Percentiles rank a stretch among this genome's conserved stretches.
These are phyloP conservation scores for Solioccasus polychromus DNA, from an alignment of 768 basidiomycete genomes.

Conservation along the genomic window DNA sequence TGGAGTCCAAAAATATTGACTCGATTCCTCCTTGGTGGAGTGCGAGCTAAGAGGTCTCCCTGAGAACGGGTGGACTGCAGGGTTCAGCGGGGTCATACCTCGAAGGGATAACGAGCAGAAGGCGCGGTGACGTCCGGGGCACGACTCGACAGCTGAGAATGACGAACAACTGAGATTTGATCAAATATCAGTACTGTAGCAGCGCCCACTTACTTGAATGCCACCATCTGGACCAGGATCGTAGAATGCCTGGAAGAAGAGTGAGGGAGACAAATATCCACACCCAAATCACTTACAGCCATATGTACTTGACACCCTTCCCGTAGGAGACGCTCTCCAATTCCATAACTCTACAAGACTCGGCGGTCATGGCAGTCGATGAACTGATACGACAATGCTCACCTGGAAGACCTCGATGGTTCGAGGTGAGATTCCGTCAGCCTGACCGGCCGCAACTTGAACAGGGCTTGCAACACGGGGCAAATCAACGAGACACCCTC, in stretches of 20 bases:
- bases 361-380: background rate
- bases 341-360: conserved; percentile 62
- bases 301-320: conserved; percentile 66
- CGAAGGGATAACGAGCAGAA: conserved; percentile 67
- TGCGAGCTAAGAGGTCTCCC: conserved; percentile 16
- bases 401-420: conserved; percentile 47
- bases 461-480: conserved; percentile 11
- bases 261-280: background rate
- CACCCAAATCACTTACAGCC: conserved; percentile 44
- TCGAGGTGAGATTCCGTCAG: conserved; percentile 26
- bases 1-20: conserved; percentile 33
- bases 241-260: conserved; percentile 62
- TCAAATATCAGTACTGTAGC: background rate
- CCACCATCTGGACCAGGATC: conserved; percentile 60
- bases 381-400: background rate
- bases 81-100: conserved; percentile 38
- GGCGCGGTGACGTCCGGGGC: conserved; percentile 58
- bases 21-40: conserved; percentile 37
- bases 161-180: background rate
- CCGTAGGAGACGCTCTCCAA: conserved; percentile 56
- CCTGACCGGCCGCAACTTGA: conserved; percentile 25
- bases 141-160: conserved; percentile 56
- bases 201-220: conserved; percentile 56
- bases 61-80: background rate
- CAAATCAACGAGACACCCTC: background rate